A percentile compares a stretch with the other conserved stretches of the same genome.
Evolutionary conservation across 495 filamentous ascomycete genomes (phyloP).

Genomic region (Astrothelium macrocarpum): DNA sequence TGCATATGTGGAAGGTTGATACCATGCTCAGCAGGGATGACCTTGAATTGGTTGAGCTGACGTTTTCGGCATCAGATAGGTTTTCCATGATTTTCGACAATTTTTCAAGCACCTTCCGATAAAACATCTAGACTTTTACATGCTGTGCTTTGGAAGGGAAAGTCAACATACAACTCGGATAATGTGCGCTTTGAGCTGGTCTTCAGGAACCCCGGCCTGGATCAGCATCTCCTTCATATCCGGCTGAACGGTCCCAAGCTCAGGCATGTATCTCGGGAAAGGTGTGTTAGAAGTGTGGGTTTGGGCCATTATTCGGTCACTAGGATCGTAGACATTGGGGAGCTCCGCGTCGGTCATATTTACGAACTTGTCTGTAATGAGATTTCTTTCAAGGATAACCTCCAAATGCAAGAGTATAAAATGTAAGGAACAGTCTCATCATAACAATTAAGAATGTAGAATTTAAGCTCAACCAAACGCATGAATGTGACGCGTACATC

Average conservation of each 20-base stretch:
- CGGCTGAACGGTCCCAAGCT: neutral
- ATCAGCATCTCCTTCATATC: neutral
- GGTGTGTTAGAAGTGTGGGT: neutral
- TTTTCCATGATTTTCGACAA: no score
- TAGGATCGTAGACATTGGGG: neutral
- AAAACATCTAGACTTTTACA: neutral
- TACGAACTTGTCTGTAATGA: neutral
- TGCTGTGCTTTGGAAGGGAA: neutral
- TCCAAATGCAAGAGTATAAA: neutral
- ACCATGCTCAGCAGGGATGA: neutral
- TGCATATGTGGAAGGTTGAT: neutral
- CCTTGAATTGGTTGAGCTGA: neutral
- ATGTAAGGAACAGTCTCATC: neutral
- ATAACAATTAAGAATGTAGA: neutral
- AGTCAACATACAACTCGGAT: neutral
- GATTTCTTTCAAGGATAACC: neutral
- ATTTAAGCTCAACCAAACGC: neutral
- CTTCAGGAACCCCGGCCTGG: neutral
- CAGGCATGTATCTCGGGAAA: neutral
- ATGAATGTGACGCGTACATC: neutral
- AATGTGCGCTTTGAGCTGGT: conserved; percentile 1
- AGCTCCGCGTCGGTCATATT: neutral
- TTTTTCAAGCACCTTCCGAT: neutral
- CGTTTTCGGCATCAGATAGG: neutral
- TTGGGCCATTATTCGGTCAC: neutral